Evolutionary conservation across 345 rosid genomes (phyloP).

Genomic region (Eucalyptus regnans): DNA sequence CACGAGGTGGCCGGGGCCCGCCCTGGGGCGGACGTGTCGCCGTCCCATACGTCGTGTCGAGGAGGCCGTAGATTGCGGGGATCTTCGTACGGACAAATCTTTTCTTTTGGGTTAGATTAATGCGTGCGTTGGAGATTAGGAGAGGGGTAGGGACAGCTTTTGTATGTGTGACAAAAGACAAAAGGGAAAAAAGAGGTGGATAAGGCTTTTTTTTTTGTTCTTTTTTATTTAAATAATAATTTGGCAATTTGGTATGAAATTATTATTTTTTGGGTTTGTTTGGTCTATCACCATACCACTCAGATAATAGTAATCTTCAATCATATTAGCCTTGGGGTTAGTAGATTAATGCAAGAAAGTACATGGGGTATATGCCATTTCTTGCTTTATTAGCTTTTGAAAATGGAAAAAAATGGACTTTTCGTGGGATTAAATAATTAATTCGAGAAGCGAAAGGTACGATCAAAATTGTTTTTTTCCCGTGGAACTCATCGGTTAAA

Average conservation of each 20-base stretch:
- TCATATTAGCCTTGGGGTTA: not conserved
- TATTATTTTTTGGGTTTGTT: not conserved
- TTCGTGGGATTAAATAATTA: not conserved
- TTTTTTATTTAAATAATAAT: not conserved
- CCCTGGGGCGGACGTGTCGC: constrained; percentile 6
- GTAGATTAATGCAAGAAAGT: not conserved
- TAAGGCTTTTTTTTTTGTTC: not conserved
- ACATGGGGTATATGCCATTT: not conserved
- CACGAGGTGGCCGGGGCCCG: constrained; percentile 1
- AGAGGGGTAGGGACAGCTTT: not conserved
- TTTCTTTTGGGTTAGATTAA: not conserved
- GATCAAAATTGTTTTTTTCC: not conserved
- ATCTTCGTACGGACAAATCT: constrained; percentile 7
- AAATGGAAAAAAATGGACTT: not conserved
- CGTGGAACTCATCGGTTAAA: accelerated
- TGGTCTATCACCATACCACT: not conserved
- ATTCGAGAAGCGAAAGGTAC: not conserved
- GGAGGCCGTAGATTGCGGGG: constrained; percentile 18
- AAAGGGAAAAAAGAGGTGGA: not conserved
- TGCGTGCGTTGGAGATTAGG: not conserved
- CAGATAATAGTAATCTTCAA: not conserved
- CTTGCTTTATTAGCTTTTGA: not conserved
- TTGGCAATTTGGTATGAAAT: not conserved
- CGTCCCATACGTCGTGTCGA: not conserved
- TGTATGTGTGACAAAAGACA: not conserved